phyloP scores from a whole-genome alignment of 2,329 filamentous ascomycete species.

The Xylariaceae sp. region DNA sequence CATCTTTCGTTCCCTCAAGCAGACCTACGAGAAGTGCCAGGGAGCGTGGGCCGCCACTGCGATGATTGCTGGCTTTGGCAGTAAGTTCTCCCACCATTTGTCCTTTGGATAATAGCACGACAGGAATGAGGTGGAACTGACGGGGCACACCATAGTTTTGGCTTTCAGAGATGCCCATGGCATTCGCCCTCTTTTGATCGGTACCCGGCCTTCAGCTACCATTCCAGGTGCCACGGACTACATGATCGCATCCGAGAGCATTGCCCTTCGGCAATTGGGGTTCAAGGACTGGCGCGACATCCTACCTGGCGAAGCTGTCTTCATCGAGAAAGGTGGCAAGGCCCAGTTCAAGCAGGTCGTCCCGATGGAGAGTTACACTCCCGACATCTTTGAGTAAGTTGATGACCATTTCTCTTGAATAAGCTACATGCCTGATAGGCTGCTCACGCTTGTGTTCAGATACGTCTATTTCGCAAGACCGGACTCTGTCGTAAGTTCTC shows the following conservation, averaged over 20 bases:
- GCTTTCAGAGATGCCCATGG: slow-evolving; percentile 63
- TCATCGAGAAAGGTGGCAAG: slow-evolving; percentile 65
- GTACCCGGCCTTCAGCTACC: slow-evolving; percentile 55
- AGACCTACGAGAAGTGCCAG: slow-evolving; percentile 68
- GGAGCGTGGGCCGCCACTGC: slow-evolving; percentile 79
- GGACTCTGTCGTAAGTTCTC: slow-evolving; percentile 55
- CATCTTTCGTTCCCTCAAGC: slow-evolving; percentile 65
- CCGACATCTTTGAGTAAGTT: slow-evolving; percentile 42
- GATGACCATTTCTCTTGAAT: too few species aligned
- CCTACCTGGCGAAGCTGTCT: slow-evolving; percentile 68
- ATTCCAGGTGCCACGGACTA: slow-evolving; percentile 59
- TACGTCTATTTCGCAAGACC: slow-evolving; percentile 75
- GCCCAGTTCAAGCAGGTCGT: slow-evolving; percentile 67
- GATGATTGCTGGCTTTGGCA: slow-evolving; percentile 77
- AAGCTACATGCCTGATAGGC: too few species aligned
- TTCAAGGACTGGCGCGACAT: slow-evolving; percentile 66
- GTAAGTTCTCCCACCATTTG: slow-evolving; percentile 6
- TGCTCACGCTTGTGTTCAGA: too few species aligned
- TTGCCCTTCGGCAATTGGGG: slow-evolving; percentile 66
- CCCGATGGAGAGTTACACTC: slow-evolving; percentile 58
- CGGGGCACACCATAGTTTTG: slow-evolving; percentile 10
- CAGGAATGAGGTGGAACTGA: background rate
- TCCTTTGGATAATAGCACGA: background rate
- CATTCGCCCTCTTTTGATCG: slow-evolving; percentile 71
- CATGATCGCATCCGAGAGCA: slow-evolving; percentile 77